phyloP scores from a whole-genome alignment of 2,329 filamentous ascomycete species.

The Ceratocystiopsis brevicomis region DNA sequence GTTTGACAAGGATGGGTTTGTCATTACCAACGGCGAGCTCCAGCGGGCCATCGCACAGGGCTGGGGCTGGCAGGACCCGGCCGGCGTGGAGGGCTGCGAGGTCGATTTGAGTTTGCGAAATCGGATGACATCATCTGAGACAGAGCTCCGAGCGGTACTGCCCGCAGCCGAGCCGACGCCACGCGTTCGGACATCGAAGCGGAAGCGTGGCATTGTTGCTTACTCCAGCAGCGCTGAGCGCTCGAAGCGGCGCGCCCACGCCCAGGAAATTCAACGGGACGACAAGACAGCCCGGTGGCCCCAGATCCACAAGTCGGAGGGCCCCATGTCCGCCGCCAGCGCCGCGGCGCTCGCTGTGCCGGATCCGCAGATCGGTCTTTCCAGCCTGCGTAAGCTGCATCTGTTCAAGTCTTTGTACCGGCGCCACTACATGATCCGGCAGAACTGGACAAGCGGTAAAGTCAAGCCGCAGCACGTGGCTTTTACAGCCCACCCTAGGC shows the following conservation, averaged over 20 bases:
- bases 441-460: constrained; percentile 77
- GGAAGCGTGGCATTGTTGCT: constrained; percentile 32
- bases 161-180: constrained; percentile 13
- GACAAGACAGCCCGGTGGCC: constrained; percentile 22
- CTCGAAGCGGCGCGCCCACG: constrained; percentile 33
- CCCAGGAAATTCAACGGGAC: constrained; percentile 26
- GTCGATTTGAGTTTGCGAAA: constrained; percentile 51
- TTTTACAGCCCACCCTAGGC: constrained; percentile 86
- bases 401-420: constrained; percentile 94
- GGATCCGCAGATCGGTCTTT: constrained; percentile 60
- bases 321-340: constrained; percentile 69
- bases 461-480: constrained; percentile 80
- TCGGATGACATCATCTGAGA: constrained; percentile 32
- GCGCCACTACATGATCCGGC: constrained; percentile 74
- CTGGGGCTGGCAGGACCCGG: constrained; percentile 93
- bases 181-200: constrained; percentile 32
- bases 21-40: constrained; percentile 62
- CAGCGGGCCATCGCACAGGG: constrained; percentile 73
- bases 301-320: constrained; percentile 46
- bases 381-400: constrained; percentile 65
- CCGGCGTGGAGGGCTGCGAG: constrained; percentile 56
- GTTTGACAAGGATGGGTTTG: constrained; percentile 68
- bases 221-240: constrained; percentile 25
- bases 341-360: constrained; percentile 69
- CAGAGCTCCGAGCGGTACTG: constrained; percentile 26